A percentile compares a stretch with the other conserved stretches of the same genome.
These are phyloP conservation scores for Lasiodiplodia sp. DNA, from an alignment of 2,329 filamentous ascomycete species.

Conservation along the genomic window DNA sequence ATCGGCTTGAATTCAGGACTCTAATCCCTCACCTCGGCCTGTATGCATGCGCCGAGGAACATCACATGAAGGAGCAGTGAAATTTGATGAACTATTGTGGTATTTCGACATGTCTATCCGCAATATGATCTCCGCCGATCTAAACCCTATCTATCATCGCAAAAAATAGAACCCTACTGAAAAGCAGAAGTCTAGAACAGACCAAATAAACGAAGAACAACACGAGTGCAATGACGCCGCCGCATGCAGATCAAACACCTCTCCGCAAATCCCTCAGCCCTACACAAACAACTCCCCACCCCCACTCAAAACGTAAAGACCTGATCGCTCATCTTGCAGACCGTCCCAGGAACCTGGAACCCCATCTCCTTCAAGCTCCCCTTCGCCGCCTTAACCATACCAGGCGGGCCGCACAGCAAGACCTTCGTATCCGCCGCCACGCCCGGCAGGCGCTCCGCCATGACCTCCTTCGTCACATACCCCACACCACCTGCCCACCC, in stretches of 20 bases:
- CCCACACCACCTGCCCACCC: constrained; percentile 60
- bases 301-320: constrained; percentile 60
- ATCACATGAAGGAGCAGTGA: no score
- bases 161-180: background rate
- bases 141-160: background rate
- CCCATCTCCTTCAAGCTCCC: constrained; percentile 54
- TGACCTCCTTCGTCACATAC: constrained; percentile 60
- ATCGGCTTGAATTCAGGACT: background rate
- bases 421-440: constrained; percentile 59
- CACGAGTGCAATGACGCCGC: background rate
- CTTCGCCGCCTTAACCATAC: constrained; percentile 66
- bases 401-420: constrained; percentile 68
- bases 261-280: background rate
- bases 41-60: no score
- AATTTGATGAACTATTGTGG: background rate
- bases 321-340: constrained; percentile 62
- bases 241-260: background rate
- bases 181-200: no score
- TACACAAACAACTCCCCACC: background rate
- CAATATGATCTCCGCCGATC: background rate
- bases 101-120: background rate
- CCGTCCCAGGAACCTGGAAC: constrained; percentile 58
- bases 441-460: constrained; percentile 58
- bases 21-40: background rate
- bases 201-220: background rate